Conservation (phyloP, 495 filamentous ascomycete species). For the Talaromyces proteolyticus region DNA sequence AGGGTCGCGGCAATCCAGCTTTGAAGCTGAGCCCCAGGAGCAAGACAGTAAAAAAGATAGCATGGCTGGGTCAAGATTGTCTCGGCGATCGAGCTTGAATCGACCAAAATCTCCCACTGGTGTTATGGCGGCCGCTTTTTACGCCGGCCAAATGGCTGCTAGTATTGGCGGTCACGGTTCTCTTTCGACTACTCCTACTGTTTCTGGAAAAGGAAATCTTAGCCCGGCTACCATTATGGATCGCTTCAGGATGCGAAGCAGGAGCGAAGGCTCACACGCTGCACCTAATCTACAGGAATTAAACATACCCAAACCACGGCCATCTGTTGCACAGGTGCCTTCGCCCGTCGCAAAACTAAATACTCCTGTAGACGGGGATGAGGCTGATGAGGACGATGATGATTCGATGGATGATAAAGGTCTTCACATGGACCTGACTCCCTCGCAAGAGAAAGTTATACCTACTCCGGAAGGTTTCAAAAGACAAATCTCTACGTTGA, state of each 20-base stretch:
- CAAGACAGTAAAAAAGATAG: slow-evolving; percentile 36
- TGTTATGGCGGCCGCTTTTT: slow-evolving; percentile 52
- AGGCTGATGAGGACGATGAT: slow-evolving; percentile 37
- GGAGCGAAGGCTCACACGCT: slow-evolving; percentile 50
- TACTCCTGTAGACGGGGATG: slow-evolving; percentile 9
- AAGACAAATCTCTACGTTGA: slow-evolving; percentile 64
- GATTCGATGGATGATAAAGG: slow-evolving; percentile 39
- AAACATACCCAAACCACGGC: background rate
- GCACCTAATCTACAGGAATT: background rate
- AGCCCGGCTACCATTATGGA: slow-evolving; percentile 1
- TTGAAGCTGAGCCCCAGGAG: slow-evolving; percentile 22
- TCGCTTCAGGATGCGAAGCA: slow-evolving; percentile 42
- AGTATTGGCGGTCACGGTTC: slow-evolving; percentile 48
- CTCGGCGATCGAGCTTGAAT: slow-evolving; percentile 49
- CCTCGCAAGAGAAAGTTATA: slow-evolving; percentile 44
- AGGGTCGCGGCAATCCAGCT: slow-evolving; percentile 13
- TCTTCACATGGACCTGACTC: slow-evolving; percentile 41
- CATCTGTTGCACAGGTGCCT: background rate
- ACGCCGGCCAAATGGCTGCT: slow-evolving; percentile 54
- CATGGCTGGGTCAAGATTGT: slow-evolving; percentile 40
- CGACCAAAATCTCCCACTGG: slow-evolving; percentile 56
- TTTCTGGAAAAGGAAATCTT: background rate
- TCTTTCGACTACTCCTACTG: background rate
- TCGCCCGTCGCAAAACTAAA: background rate
- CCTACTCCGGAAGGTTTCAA: slow-evolving; percentile 76